Evolutionary conservation across 1,284 basidiomycete species (phyloP).

Genomic region (Gymnopus androsaceus): DNA sequence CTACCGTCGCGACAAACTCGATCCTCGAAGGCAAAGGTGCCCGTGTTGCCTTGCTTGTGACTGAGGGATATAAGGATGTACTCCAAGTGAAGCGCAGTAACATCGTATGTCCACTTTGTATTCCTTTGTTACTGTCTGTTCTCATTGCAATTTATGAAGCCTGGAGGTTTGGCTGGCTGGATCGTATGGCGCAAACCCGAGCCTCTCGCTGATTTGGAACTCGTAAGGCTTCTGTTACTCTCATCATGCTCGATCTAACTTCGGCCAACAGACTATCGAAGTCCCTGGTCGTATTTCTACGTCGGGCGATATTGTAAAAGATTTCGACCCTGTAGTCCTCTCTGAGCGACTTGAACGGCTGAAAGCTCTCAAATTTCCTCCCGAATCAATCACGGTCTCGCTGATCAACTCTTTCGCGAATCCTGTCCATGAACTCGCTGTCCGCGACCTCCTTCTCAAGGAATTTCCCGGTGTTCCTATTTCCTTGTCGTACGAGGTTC

Average conservation of each 20-base stretch:
- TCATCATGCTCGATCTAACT: not conserved
- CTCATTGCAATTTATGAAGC: slow-evolving; percentile 8
- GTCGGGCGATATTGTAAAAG: slow-evolving; percentile 26
- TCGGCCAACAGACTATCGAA: slow-evolving; percentile 28
- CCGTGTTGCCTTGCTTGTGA: slow-evolving; percentile 32
- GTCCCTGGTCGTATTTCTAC: slow-evolving; percentile 31
- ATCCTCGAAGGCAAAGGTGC: slow-evolving; percentile 33
- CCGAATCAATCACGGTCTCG: slow-evolving; percentile 31
- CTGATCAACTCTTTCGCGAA: slow-evolving; percentile 35
- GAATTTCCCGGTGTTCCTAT: slow-evolving; percentile 30
- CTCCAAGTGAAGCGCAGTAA: slow-evolving; percentile 31
- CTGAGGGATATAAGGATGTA: slow-evolving; percentile 34
- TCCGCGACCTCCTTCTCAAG: slow-evolving; percentile 21
- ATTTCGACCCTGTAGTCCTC: slow-evolving; percentile 24
- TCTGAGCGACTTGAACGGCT: slow-evolving; percentile 22
- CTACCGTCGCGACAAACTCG: slow-evolving; percentile 32
- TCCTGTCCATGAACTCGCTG: slow-evolving; percentile 27
- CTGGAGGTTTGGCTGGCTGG: slow-evolving; percentile 30
- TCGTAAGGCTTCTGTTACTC: slow-evolving; percentile 15
- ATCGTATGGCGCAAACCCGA: slow-evolving; percentile 34
- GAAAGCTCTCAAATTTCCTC: slow-evolving; percentile 19
- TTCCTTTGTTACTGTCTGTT: not conserved
- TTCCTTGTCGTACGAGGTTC: slow-evolving; percentile 28
- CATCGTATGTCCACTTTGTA: slow-evolving; percentile 18
- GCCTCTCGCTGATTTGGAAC: slow-evolving; percentile 30